phyloP scores from a whole-genome alignment of 257 asterid genomes.

The Lycium ferocissimum region DNA sequence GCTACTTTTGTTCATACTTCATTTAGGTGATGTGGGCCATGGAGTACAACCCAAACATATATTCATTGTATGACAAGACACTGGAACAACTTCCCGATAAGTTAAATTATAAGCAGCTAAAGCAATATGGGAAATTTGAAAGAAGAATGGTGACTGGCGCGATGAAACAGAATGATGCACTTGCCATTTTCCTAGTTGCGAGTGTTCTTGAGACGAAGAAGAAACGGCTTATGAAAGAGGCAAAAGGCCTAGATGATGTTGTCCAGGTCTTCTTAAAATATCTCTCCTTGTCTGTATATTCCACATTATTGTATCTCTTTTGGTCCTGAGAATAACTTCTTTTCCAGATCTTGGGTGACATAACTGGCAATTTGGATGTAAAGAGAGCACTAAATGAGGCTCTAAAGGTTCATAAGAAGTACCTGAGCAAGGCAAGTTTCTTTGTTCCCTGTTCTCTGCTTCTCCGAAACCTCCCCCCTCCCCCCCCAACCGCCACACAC shows the following conservation, averaged over 20 bases:
- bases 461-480: not conserved
- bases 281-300: not conserved
- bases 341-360: slow-evolving; percentile 78
- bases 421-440: slow-evolving; percentile 76
- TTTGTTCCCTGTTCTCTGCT: not conserved
- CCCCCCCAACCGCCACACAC: not conserved
- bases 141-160: slow-evolving; percentile 70
- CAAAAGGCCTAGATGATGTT: slow-evolving; percentile 92
- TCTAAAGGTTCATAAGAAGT: slow-evolving; percentile 77
- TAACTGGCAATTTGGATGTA: slow-evolving; percentile 93
- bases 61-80: slow-evolving; percentile 50
- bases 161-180: slow-evolving; percentile 74
- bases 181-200: slow-evolving; percentile 88
- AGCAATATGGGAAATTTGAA: slow-evolving; percentile 89
- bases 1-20: not conserved
- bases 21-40: slow-evolving; percentile 97
- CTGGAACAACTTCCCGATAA: slow-evolving; percentile 45
- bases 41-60: slow-evolving; percentile 89
- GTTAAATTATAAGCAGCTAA: slow-evolving; percentile 49
- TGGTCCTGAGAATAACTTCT: not conserved
- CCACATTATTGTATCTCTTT: not conserved
- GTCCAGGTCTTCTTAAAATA: slow-evolving; percentile 59
- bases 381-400: slow-evolving; percentile 81
- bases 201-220: slow-evolving; percentile 89
- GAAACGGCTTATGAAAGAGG: slow-evolving; percentile 75